phyloP scores from a whole-genome alignment of 495 filamentous ascomycete genomes.

The Lentithecium fluviatile region DNA sequence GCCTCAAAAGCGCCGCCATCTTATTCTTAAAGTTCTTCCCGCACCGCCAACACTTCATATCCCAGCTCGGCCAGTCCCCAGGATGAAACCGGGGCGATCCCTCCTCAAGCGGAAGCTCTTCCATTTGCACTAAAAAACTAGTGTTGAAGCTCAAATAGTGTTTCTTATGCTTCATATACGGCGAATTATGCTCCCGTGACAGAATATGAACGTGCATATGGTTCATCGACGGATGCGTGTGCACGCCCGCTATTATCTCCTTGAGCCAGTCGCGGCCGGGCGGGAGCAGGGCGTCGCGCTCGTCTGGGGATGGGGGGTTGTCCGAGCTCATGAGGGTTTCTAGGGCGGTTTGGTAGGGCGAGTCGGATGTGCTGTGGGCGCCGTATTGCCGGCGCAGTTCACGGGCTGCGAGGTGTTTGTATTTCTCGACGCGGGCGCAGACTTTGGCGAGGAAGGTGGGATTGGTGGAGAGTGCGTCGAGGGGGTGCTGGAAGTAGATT shows the following conservation, averaged over 20 bases:
- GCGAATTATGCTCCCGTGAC: slow-evolving; percentile 67
- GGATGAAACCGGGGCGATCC: slow-evolving; percentile 61
- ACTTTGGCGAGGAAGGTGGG: slow-evolving; percentile 66
- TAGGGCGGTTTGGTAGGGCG: slow-evolving; percentile 47
- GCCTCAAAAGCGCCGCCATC: slow-evolving; percentile 72
- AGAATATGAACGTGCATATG: slow-evolving; percentile 91
- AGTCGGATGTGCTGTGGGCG: slow-evolving; percentile 59
- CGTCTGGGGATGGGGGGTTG: slow-evolving; percentile 32
- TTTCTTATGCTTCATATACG: slow-evolving; percentile 71
- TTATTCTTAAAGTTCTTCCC: slow-evolving; percentile 66
- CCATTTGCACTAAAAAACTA: slow-evolving; percentile 78
- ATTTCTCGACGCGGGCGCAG: slow-evolving; percentile 56
- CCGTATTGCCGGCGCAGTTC: slow-evolving; percentile 76
- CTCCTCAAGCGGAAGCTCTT: slow-evolving; percentile 70
- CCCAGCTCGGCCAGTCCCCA: slow-evolving; percentile 54
- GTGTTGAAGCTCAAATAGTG: slow-evolving; percentile 94
- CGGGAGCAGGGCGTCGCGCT: slow-evolving; percentile 45
- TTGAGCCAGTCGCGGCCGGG: slow-evolving; percentile 71
- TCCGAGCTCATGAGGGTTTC: slow-evolving; percentile 44
- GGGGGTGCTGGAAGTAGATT: slow-evolving; percentile 66
- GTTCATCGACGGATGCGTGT: slow-evolving; percentile 86
- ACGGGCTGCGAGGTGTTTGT: slow-evolving; percentile 63
- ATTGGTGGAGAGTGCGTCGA: slow-evolving; percentile 70
- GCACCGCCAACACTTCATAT: slow-evolving; percentile 86
- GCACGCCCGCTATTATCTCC: slow-evolving; percentile 77